Base-by-base conservation (phyloP, 2,329 filamentous ascomycete species). In the Cyanodermella asteris region DNA sequence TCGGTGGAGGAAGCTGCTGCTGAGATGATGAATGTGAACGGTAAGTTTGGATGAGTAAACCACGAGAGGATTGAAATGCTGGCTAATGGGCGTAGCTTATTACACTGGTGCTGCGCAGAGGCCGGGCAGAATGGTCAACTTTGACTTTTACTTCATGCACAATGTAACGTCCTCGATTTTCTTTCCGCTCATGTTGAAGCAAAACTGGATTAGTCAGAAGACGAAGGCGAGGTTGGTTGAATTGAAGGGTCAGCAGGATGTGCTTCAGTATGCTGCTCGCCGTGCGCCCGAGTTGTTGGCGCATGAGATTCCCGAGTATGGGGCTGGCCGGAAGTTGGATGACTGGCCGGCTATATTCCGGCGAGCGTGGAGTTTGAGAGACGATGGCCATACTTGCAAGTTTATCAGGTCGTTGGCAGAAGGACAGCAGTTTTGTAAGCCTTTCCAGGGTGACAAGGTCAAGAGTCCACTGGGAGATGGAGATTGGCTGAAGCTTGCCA, bases 131-230 rank as follows among this genome's bases (percentile, higher is more conserved):
- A 45, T 56, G 12, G 53, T 71, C 24, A 81, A 73, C 42, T 68
- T 77, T 42, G 81, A 91, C 43, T 91, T 93, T 44, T 84, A 71
- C 53, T 56, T 53, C 40, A 80, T 82, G 38, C 82, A 93, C 46
- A 64, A 69, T 38, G 51, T 82, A 35, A 91, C 73, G 40, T 54
- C 56, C 6, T 70, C 71, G 11, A 66, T 91, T 35, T 87, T 84
- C 51, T 58, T 76, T 34, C 53, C 56, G 5, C 43, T 56, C 6
- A 57, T 91, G 42, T 59, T 69, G 39, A 49, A 49, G 7, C 59
- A 59, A 34, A 35, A 55, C 18, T 84, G 63, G 61, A 53, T 80
- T 22, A 54, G 65, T 0, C 40, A 48, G 0, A 51, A 55, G 6
- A 53, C 53, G 22, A 82, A 82, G 41, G 52, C 58, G 9, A 65